phyloP scores from a whole-genome alignment of 129 eudicot species.

The Flaveria trinervia region DNA sequence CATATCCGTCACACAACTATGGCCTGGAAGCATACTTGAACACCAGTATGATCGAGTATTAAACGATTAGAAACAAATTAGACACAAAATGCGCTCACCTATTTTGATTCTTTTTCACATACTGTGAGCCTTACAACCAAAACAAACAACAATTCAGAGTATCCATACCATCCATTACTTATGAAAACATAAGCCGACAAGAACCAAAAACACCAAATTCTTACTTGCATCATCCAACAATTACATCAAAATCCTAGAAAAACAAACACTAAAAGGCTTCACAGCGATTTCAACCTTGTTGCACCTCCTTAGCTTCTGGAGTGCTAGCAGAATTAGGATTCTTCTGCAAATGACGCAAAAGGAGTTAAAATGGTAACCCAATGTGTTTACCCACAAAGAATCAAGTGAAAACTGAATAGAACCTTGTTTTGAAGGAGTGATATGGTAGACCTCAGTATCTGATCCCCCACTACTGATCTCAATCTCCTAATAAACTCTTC shows the following conservation, averaged over 20 bases:
- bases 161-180: constrained; percentile 16
- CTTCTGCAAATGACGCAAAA: constrained; percentile 16
- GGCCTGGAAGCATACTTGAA: no score
- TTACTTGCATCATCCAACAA: constrained; percentile 27
- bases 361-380: no score
- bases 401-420: constrained; percentile 12
- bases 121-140: constrained; percentile 1
- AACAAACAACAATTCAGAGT: constrained; percentile 8
- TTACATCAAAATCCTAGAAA: not conserved
- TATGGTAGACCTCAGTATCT: constrained; percentile 51
- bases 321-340: constrained; percentile 16
- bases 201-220: constrained; percentile 23
- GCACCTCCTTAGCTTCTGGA: constrained; percentile 28
- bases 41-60: no score
- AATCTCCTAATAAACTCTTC: constrained; percentile 56
- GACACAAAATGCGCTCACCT: not conserved
- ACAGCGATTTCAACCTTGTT: constrained; percentile 24
- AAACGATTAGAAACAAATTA: not conserved
- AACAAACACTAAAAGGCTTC: not conserved
- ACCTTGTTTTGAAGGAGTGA: constrained; percentile 59
- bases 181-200: constrained; percentile 19
- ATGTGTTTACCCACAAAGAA: not conserved
- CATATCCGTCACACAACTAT: no score
- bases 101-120: not conserved
- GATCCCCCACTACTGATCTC: constrained; percentile 62